Evolutionary conservation across 2,329 filamentous ascomycete genomes (phyloP).

Genomic region (Alternaria ventricosa): DNA sequence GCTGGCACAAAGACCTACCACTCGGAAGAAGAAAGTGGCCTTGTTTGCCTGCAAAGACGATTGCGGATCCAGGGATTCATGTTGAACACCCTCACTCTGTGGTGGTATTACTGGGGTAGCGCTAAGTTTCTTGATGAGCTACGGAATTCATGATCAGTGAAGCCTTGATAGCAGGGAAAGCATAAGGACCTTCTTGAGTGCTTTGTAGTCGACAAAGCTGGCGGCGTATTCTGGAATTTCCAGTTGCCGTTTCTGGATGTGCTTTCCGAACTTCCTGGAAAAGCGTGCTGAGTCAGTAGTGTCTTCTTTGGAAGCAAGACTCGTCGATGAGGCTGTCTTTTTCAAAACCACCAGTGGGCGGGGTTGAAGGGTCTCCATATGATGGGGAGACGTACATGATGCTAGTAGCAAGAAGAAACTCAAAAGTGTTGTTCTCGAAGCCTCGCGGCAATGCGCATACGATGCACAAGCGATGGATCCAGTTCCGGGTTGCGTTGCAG

Average conservation of each 20-base stretch:
- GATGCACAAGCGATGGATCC: conserved; percentile 41
- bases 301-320: conserved; percentile 46
- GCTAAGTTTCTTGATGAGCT: conserved; percentile 99
- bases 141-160: conserved; percentile 30
- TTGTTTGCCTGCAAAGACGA: conserved; percentile 93
- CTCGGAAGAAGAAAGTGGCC: conserved; percentile 96
- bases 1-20: conserved; percentile 64
- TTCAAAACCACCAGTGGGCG: conserved; percentile 37
- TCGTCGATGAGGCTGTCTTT: conserved; percentile 45
- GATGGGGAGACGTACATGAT: conserved; percentile 48
- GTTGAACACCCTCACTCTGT: conserved; percentile 66
- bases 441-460: conserved; percentile 31
- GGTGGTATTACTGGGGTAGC: conserved; percentile 84
- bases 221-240: conserved; percentile 99
- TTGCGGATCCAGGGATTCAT: conserved; percentile 73
- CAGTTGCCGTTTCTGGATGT: conserved; percentile 98
- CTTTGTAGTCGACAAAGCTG: conserved; percentile 99
- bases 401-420: conserved; percentile 32
- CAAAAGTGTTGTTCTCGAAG: conserved; percentile 23
- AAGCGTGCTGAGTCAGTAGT: conserved; percentile 48
- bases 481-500: conserved; percentile 26
- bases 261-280: conserved; percentile 98
- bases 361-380: conserved; percentile 43
- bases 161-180: neutral
- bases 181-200: conserved; percentile 85